Percentiles rank a stretch among this genome's conserved stretches.
phyloP scores from a whole-genome alignment of 2,329 filamentous ascomycete species.

The Ophiostoma australiae region DNA sequence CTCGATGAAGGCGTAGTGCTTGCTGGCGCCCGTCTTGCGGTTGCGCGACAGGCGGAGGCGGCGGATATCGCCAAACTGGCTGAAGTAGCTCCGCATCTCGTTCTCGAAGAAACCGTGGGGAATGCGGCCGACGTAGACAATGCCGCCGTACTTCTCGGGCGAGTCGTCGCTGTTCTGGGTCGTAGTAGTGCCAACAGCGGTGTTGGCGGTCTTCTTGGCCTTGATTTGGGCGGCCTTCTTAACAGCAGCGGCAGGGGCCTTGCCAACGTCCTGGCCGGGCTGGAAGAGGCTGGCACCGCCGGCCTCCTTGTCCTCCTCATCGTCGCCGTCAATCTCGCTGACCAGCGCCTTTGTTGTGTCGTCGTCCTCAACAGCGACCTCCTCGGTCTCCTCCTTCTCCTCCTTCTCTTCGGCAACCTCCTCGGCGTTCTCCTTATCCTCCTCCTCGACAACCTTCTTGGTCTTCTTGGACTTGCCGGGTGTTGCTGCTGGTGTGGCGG shows the following conservation, averaged over 20 bases:
- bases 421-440: conserved; percentile 11
- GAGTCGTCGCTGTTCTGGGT: background rate
- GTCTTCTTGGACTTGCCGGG: conserved; percentile 20
- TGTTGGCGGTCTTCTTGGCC: background rate
- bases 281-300: conserved; percentile 27
- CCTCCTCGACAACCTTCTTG: conserved; percentile 17
- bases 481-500: conserved; percentile 18
- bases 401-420: conserved; percentile 14
- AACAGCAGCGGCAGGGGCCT: conserved; percentile 23
- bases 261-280: conserved; percentile 28
- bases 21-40: conserved; percentile 82
- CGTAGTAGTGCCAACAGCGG: background rate
- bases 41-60: conserved; percentile 81
- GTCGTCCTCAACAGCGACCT: conserved; percentile 23
- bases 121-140: conserved; percentile 77
- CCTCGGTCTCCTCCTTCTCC: conserved; percentile 18
- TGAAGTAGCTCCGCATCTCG: conserved; percentile 89
- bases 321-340: conserved; percentile 23
- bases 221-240: conserved; percentile 16
- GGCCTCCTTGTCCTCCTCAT: conserved; percentile 18
- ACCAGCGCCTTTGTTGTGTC: conserved; percentile 24
- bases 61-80: conserved; percentile 81
- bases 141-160: conserved; percentile 50
- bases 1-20: conserved; percentile 94
- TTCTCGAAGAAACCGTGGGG: conserved; percentile 83